Evolutionary conservation across 805 yeast genomes (phyloP).

Genomic region (Kuraishia ogatae): DNA sequence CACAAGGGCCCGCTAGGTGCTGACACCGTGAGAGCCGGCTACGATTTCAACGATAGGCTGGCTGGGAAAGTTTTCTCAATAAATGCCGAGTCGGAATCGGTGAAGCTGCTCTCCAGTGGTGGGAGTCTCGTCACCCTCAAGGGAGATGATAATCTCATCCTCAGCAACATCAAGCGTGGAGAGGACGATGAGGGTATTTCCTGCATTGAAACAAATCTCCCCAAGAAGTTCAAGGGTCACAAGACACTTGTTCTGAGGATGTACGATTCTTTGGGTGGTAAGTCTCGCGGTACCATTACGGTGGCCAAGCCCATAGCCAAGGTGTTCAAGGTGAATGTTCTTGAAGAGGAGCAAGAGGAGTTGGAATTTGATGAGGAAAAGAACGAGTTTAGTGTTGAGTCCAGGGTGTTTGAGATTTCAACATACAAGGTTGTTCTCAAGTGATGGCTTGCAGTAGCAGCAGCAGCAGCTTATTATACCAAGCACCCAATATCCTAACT

Average conservation of each 20-base stretch:
- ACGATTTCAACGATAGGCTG: slow-evolving; percentile 63
- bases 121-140: slow-evolving; percentile 15
- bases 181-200: slow-evolving; percentile 66
- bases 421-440: slow-evolving; percentile 42
- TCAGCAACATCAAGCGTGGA: slow-evolving; percentile 78
- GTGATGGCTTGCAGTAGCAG: not conserved
- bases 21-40: slow-evolving; percentile 64
- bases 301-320: slow-evolving; percentile 31
- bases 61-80: slow-evolving; percentile 1
- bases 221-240: slow-evolving; percentile 34
- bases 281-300: slow-evolving; percentile 40
- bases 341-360: slow-evolving; percentile 44
- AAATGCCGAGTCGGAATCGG: slow-evolving; percentile 3
- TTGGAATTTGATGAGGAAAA: slow-evolving; percentile 23
- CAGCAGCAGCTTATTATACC: too few relatives aligned
- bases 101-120: not conserved
- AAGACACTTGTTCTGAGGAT: slow-evolving; percentile 61
- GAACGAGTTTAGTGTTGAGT: slow-evolving; percentile 25
- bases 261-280: slow-evolving; percentile 87
- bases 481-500: too few relatives aligned
- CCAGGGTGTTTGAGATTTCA: slow-evolving; percentile 77
- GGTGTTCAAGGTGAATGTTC: slow-evolving; percentile 47
- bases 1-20: slow-evolving; percentile 61
- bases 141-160: slow-evolving; percentile 53
- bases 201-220: slow-evolving; percentile 29